These are phyloP conservation scores for Marchantia polymorpha DNA, from an alignment of 225 moss, liverwort and hornwort species.

Conservation along the genomic window DNA sequence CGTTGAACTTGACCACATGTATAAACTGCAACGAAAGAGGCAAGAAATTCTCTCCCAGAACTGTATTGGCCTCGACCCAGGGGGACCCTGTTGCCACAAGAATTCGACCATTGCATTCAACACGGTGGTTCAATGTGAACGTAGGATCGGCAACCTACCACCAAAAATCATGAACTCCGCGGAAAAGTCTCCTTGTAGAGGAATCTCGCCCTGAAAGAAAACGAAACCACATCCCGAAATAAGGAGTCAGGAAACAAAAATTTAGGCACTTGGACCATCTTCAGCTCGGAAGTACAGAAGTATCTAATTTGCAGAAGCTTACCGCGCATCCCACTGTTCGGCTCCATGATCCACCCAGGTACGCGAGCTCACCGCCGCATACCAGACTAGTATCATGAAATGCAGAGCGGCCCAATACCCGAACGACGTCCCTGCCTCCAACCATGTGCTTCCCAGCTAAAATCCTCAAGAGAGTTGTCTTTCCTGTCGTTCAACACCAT, in stretches of 20 bases:
- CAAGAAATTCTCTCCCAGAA: too few relatives aligned
- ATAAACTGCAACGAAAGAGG: too few relatives aligned
- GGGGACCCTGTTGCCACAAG: too few relatives aligned
- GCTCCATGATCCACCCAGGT: slow-evolving; percentile 80
- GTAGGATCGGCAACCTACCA: slow-evolving; percentile 20
- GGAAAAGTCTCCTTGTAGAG: slow-evolving; percentile 88
- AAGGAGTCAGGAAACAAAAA: not conserved
- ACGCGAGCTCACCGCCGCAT: slow-evolving; percentile 75
- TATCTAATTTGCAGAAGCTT: not conserved
- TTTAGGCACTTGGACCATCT: not conserved
- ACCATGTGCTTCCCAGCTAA: slow-evolving; percentile 98
- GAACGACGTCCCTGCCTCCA: slow-evolving; percentile 76
- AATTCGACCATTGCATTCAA: too few relatives aligned
- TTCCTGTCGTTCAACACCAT: slow-evolving; percentile 46
- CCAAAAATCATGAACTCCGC: slow-evolving; percentile 94
- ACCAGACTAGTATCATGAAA: slow-evolving; percentile 86
- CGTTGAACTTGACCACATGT: too few relatives aligned
- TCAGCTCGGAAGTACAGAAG: not conserved
- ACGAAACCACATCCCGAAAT: slow-evolving; percentile 5
- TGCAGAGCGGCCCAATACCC: slow-evolving; percentile 85
- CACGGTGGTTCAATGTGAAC: too few relatives aligned
- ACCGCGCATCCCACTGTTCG: slow-evolving; percentile 52
- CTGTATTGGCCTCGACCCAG: too few relatives aligned
- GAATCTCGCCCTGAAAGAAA: slow-evolving; percentile 71
- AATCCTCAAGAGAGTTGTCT: slow-evolving; percentile 80